Conservation (phyloP, 805 yeast species). For the Metschnikowia vanudenii region DNA sequence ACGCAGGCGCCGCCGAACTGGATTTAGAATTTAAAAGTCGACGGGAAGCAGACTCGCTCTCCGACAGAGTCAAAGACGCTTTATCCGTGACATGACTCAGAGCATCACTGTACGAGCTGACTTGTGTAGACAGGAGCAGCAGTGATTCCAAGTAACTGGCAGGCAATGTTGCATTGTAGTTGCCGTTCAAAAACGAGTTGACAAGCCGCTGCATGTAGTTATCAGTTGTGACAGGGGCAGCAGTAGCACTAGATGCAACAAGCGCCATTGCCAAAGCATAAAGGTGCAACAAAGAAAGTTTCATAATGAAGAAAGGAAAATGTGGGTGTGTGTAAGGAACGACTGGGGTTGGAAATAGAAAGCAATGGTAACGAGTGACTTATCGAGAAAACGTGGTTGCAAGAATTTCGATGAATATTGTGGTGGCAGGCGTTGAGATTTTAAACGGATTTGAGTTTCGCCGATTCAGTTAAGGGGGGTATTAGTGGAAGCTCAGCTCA, state of each 20-base stretch:
- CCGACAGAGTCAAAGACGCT: too few species aligned
- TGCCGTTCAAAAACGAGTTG: slow-evolving; percentile 2
- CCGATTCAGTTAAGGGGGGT: background rate
- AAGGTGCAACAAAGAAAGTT: background rate
- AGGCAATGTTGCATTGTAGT: background rate
- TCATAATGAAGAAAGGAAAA: slow-evolving; percentile 7
- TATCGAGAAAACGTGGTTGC: background rate
- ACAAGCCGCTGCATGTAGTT: slow-evolving; percentile 6
- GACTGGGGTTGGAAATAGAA: slow-evolving; percentile 24
- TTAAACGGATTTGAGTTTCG: too few species aligned
- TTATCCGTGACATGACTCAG: too few species aligned
- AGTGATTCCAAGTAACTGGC: background rate
- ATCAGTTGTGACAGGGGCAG: slow-evolving; percentile 6
- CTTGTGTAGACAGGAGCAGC: background rate
- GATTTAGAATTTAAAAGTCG: too few species aligned
- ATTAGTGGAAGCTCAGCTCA: background rate
- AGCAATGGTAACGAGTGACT: slow-evolving; percentile 2
- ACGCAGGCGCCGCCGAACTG: too few species aligned
- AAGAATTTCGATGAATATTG: background rate
- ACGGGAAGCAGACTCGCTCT: too few species aligned
- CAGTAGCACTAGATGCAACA: slow-evolving; percentile 6
- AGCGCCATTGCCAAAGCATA: slow-evolving; percentile 10
- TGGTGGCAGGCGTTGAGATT: too few species aligned
- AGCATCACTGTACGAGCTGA: background rate
- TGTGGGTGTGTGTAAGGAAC: slow-evolving; percentile 17